Conservation (phyloP, 768 basidiomycete species). For the Auricularia heimuer region DNA sequence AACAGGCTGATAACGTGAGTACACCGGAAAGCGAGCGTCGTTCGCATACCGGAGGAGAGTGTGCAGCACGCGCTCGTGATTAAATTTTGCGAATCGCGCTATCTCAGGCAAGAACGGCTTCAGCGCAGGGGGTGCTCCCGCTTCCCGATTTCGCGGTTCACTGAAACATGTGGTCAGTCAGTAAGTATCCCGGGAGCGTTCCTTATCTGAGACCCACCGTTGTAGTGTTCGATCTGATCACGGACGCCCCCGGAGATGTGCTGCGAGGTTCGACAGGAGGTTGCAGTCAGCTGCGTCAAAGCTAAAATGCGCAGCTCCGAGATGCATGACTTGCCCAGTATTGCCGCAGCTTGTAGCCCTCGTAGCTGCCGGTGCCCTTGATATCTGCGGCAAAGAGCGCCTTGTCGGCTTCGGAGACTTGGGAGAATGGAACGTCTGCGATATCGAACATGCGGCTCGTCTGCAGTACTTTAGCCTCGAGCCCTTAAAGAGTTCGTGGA, state of each 20-base stretch:
- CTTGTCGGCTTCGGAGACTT: slow-evolving; percentile 34
- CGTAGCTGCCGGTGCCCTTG: slow-evolving; percentile 38
- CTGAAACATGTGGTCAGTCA: slow-evolving; percentile 18
- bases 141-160: slow-evolving; percentile 39
- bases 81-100: slow-evolving; percentile 37
- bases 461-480: slow-evolving; percentile 14
- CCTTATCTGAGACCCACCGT: slow-evolving; percentile 17
- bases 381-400: slow-evolving; percentile 28
- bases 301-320: neutral
- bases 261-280: slow-evolving; percentile 14
- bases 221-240: slow-evolving; percentile 38
- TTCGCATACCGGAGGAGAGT: slow-evolving; percentile 32
- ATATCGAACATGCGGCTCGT: slow-evolving; percentile 38
- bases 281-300: neutral
- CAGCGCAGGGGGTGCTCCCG: slow-evolving; percentile 40
- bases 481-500: neutral
- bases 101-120: slow-evolving; percentile 46
- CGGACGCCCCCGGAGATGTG: slow-evolving; percentile 31
- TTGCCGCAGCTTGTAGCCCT: slow-evolving; percentile 45
- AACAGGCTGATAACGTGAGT: slow-evolving; percentile 27
- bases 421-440: slow-evolving; percentile 34
- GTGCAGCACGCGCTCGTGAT: slow-evolving; percentile 42
- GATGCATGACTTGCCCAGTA: slow-evolving; percentile 35
- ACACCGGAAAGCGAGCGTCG: too few species aligned
- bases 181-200: too few species aligned